Evolutionary conservation across 148 eudicot species (phyloP).

Genomic region (Cornus kousa): DNA sequence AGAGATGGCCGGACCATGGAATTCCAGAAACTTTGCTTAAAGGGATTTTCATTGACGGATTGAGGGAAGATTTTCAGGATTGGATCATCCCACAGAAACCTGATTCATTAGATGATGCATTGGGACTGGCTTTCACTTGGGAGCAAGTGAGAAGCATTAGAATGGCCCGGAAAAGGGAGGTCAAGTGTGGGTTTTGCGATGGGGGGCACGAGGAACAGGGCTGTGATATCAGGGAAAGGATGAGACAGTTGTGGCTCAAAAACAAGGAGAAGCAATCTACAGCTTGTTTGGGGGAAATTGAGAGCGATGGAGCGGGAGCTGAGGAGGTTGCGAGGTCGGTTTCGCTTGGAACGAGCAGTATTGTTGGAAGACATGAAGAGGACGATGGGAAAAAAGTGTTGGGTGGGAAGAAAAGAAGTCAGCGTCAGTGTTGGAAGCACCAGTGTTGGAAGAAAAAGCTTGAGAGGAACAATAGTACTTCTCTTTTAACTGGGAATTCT

Average conservation of each 20-base stretch:
- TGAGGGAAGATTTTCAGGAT: slow-evolving; percentile 12
- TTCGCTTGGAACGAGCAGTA: background rate
- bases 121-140: slow-evolving; percentile 24
- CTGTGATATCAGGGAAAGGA: slow-evolving; percentile 13
- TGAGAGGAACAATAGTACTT: slow-evolving; percentile 14
- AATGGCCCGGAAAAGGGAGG: background rate
- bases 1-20: slow-evolving; percentile 15
- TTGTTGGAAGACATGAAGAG: background rate
- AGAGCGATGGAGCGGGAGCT: background rate
- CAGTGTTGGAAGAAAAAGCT: slow-evolving; percentile 18
- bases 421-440: slow-evolving; percentile 16
- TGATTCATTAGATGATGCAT: slow-evolving; percentile 11
- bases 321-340: background rate
- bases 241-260: slow-evolving; percentile 15
- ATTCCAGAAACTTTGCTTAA: background rate
- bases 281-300: background rate
- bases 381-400: no score
- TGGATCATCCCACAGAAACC: slow-evolving; percentile 18
- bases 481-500: background rate
- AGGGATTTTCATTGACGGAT: slow-evolving; percentile 20
- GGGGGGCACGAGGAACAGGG: slow-evolving; percentile 13
- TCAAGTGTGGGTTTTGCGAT: slow-evolving; percentile 13
- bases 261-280: background rate
- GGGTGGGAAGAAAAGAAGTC: slow-evolving; percentile 2
- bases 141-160: slow-evolving; percentile 14